Evolutionary conservation across 1,284 basidiomycete species (phyloP).

Genomic region (Prillingera fragicola): DNA sequence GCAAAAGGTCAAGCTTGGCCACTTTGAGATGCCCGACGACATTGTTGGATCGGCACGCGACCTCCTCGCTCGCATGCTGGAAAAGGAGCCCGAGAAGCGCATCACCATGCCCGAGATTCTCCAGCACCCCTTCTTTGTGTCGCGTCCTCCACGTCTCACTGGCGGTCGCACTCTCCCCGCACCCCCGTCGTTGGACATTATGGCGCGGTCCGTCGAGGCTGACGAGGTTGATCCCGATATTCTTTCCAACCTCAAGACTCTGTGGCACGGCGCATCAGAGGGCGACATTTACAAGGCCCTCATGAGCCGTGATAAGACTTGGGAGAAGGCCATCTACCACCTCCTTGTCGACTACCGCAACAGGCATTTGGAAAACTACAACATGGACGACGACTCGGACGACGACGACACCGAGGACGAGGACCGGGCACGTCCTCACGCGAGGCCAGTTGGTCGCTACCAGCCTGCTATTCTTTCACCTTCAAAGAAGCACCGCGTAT

Average conservation of each 20-base stretch:
- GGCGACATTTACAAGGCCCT: slow-evolving; percentile 66
- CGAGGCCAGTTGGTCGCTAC: slow-evolving; percentile 17
- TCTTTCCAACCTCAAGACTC: slow-evolving; percentile 78
- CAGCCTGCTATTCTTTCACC: no score
- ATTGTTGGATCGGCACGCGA: slow-evolving; percentile 73
- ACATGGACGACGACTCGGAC: slow-evolving; percentile 52
- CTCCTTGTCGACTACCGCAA: slow-evolving; percentile 72
- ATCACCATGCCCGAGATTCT: slow-evolving; percentile 87
- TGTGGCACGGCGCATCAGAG: slow-evolving; percentile 77
- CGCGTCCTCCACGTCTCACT: slow-evolving; percentile 55
- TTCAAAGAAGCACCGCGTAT: no score
- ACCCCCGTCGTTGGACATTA: slow-evolving; percentile 64
- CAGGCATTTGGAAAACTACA: slow-evolving; percentile 62
- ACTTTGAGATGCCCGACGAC: slow-evolving; percentile 74
- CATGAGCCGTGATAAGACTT: slow-evolving; percentile 59
- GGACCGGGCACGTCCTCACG: slow-evolving; percentile 14
- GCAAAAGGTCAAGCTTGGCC: slow-evolving; percentile 76
- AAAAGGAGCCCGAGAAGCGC: slow-evolving; percentile 70
- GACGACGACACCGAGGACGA: slow-evolving; percentile 23
- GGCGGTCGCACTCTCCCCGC: slow-evolving; percentile 55
- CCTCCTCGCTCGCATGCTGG: slow-evolving; percentile 80
- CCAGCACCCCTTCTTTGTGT: slow-evolving; percentile 81
- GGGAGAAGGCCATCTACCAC: slow-evolving; percentile 91
- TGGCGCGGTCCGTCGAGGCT: slow-evolving; percentile 61
- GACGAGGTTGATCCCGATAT: slow-evolving; percentile 81